Evolutionary conservation across 1,284 basidiomycete genomes (phyloP), one percentile per base, ranked within the genome.

Genomic region (Trichosporon ovoides): DNA sequence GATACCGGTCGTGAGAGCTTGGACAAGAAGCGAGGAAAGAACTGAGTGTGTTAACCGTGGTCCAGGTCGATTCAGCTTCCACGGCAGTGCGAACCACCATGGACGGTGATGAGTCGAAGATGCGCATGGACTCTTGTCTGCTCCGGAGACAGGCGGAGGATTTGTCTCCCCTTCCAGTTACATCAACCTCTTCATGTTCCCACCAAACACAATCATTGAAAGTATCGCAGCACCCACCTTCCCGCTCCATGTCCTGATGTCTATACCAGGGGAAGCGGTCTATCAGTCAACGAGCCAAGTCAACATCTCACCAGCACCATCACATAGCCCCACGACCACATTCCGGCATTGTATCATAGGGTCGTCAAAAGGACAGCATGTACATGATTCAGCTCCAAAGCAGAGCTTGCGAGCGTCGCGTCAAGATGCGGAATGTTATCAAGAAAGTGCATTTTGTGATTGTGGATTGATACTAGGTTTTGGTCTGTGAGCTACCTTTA

Each of bases 1-100:
- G 49, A 51, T 10, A 51, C 33, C 33, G 49, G 49, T 20, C 49
- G 49, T 36, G 49, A 51, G 33, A 51, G 49, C 49, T 20, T 43
- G 14, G 43, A 48, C 43, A 48, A 28, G 43, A 48, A 48, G 43
- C 28, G 28, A 22, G 43, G 43, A n/a, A 48, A 48, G 24, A 16
- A 4, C n/a, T 24, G n/a, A 12, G 7, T 11, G 43, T 31, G 28
- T 48, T 48, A 48, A 48, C 43, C 24, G 24, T 28, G 22, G n/a
- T 16, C 22, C 43, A 48, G 43, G 43, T 48, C 43, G 22, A 31
- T 28, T 16, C 11, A 48, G 43, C n/a, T 31, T 20, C 11, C 22
- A 22, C 38, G 38, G 40, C 13, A 28, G 7, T 7, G 16, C 40
- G n/a, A 48, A 48, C 22, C 28, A 28, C 9, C n/a, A 14, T 22